phyloP scores from a whole-genome alignment of 225 moss, liverwort and hornwort genomes.

The Pleurozium schreberi region DNA sequence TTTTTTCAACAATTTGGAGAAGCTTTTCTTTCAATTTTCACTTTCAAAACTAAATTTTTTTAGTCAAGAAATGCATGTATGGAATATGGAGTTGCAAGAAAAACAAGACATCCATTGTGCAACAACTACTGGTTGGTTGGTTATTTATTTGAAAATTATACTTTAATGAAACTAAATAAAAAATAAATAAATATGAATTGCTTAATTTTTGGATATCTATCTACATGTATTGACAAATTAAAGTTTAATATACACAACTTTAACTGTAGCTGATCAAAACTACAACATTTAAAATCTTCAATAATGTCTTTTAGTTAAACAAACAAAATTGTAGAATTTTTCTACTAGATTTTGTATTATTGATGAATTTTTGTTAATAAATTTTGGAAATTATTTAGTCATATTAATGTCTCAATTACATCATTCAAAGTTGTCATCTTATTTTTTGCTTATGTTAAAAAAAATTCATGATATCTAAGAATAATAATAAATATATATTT shows the following conservation, averaged over 20 bases:
- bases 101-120: conserved; percentile 1
- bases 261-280: not conserved
- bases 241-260: not conserved
- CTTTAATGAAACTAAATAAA: too few species aligned
- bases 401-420: too few species aligned
- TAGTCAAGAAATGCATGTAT: not conserved
- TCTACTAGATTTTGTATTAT: not conserved
- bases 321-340: not conserved
- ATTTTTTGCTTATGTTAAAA: too few species aligned
- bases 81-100: conserved; percentile 14
- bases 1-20: not conserved
- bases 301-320: not conserved
- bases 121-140: conserved; percentile 18
- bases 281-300: not conserved
- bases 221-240: not conserved
- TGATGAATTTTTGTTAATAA: not conserved
- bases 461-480: not conserved
- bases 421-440: not conserved
- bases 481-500: not conserved
- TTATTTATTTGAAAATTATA: not conserved
- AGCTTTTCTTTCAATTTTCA: too few species aligned
- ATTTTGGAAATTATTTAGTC: too few species aligned
- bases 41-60: too few species aligned
- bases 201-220: too few species aligned
- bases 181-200: too few species aligned